Evolutionary conservation across 495 filamentous ascomycete genomes (phyloP).

Genomic region (Terfezia boudieri): DNA sequence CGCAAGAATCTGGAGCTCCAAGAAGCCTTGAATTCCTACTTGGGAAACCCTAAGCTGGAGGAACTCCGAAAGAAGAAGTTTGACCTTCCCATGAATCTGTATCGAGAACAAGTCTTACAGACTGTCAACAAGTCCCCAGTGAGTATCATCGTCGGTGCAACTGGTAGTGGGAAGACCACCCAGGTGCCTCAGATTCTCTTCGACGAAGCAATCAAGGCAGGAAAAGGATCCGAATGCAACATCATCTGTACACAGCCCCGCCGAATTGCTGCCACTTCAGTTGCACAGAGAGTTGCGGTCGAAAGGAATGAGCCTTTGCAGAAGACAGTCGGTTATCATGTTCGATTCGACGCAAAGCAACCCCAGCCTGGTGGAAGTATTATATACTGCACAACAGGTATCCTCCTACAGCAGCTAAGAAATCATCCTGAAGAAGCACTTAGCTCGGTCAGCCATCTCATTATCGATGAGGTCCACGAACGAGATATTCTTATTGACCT

Average conservation of each 20-base stretch:
- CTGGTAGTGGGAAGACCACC: slow-evolving; percentile 39
- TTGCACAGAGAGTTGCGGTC: slow-evolving; percentile 31
- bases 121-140: slow-evolving; percentile 28
- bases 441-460: slow-evolving; percentile 28
- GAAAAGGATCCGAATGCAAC: slow-evolving; percentile 25
- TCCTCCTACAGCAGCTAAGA: slow-evolving; percentile 30
- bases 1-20: slow-evolving; percentile 15
- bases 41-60: slow-evolving; percentile 17
- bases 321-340: slow-evolving; percentile 30
- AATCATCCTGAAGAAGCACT: slow-evolving; percentile 22
- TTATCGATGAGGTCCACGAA: slow-evolving; percentile 42
- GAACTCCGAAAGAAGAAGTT: slow-evolving; percentile 21
- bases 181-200: slow-evolving; percentile 39
- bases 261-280: slow-evolving; percentile 32
- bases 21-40: slow-evolving; percentile 16
- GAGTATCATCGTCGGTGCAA: slow-evolving; percentile 33
- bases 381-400: slow-evolving; percentile 37
- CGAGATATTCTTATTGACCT: slow-evolving; percentile 34
- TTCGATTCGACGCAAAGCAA: slow-evolving; percentile 28
- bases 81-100: slow-evolving; percentile 30
- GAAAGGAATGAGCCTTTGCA: slow-evolving; percentile 30
- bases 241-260: slow-evolving; percentile 38
- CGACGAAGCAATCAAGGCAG: slow-evolving; percentile 27
- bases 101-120: slow-evolving; percentile 24
- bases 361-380: slow-evolving; percentile 25